Percentiles rank a stretch among this genome's conserved stretches.
phyloP scores from a whole-genome alignment of 2,329 filamentous ascomycete genomes.

The Hysterium pulicare region DNA sequence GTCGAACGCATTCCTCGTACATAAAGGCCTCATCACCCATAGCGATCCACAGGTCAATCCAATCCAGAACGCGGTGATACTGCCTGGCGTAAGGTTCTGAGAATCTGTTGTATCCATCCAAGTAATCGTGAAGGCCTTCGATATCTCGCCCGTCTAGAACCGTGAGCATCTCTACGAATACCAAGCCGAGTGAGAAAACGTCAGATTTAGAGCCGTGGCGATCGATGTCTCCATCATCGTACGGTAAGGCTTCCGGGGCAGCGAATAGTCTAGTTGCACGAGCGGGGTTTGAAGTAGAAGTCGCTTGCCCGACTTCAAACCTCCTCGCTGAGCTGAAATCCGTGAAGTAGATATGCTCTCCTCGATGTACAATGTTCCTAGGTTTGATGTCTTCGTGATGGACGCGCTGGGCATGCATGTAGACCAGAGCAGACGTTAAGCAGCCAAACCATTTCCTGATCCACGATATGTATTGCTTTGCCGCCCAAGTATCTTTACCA shows the following conservation, averaged over 20 bases:
- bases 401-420: constrained; percentile 9
- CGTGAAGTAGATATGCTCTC: constrained; percentile 8
- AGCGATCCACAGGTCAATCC: background rate
- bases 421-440: constrained; percentile 9
- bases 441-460: constrained; percentile 9
- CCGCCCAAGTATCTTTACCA: background rate
- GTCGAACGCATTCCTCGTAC: background rate
- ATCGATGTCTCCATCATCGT: background rate
- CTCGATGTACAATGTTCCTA: constrained; percentile 9
- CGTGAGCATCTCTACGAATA: constrained; percentile 15
- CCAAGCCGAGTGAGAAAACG: constrained; percentile 14
- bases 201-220: constrained; percentile 11
- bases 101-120: background rate
- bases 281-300: constrained; percentile 10
- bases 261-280: constrained; percentile 7
- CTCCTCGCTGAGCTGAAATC: constrained; percentile 12
- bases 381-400: constrained; percentile 13
- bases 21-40: background rate
- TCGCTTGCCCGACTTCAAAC: constrained; percentile 10
- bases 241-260: constrained; percentile 10
- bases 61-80: background rate
- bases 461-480: background rate
- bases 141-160: background rate
- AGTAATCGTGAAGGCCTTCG: background rate
- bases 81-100: background rate